A percentile compares a stretch with the other conserved stretches of the same genome.
Evolutionary conservation across 176 grass and related monocot species (phyloP).

Genomic region (Triticum timopheevii): DNA sequence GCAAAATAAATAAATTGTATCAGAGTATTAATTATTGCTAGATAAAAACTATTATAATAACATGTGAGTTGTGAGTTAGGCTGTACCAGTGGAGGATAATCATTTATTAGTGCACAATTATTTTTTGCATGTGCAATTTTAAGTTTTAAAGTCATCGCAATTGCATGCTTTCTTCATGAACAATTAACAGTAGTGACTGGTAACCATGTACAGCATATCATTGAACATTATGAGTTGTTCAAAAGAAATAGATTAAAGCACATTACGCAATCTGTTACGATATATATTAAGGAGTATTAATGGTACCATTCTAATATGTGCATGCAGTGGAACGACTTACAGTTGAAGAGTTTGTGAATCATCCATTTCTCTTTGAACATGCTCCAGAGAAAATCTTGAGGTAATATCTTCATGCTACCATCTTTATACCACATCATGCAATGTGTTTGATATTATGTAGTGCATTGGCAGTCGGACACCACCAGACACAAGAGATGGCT

Average conservation of each 20-base stretch:
- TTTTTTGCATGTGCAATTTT: slow-evolving; percentile 7
- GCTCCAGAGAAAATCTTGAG: slow-evolving; percentile 42
- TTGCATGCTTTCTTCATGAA: neutral
- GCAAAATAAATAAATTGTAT: neutral
- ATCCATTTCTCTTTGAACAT: slow-evolving; percentile 82
- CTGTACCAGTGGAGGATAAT: neutral
- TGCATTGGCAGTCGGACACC: slow-evolving; percentile 42
- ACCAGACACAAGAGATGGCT: slow-evolving; percentile 50
- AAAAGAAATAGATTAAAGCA: neutral
- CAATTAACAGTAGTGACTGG: neutral
- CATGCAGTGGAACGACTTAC: slow-evolving; percentile 93
- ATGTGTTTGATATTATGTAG: slow-evolving; percentile 30
- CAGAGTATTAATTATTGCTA: slow-evolving; percentile 3
- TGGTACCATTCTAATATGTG: slow-evolving; percentile 7
- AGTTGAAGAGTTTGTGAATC: slow-evolving; percentile 94
- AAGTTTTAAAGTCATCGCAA: neutral
- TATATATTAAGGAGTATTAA: neutral
- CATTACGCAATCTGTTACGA: slow-evolving; percentile 1
- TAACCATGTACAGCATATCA: neutral
- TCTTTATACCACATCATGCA: neutral
- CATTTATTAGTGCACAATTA: neutral
- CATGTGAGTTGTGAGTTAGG: neutral
- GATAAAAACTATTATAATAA: neutral
- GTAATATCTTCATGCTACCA: slow-evolving; percentile 30
- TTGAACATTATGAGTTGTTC: neutral